A percentile compares a stretch with the other conserved stretches of the same genome.
Evolutionary conservation across 331 rosid genomes (phyloP).

Genomic region (Telfairia occidentalis): DNA sequence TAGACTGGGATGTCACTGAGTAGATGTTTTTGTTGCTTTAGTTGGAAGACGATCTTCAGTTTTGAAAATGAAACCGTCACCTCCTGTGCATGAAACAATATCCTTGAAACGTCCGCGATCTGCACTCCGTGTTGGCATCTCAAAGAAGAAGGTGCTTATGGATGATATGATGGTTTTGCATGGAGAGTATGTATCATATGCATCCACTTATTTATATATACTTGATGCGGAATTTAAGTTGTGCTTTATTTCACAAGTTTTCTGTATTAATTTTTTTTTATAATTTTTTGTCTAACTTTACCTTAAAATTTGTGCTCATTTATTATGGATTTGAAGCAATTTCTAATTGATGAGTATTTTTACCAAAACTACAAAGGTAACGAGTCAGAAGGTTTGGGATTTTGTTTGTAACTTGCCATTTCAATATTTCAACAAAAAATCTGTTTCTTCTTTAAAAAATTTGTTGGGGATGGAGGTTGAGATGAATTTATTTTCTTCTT

Average conservation of each 20-base stretch:
- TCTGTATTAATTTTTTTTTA: not conserved
- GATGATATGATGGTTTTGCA: slow-evolving; percentile 95
- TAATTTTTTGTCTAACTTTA: not conserved
- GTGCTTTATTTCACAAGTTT: not conserved
- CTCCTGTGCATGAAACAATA: slow-evolving; percentile 42
- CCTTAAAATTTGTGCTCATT: not conserved
- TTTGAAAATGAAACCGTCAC: slow-evolving; percentile 79
- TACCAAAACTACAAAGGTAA: not conserved
- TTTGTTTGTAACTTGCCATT: not conserved
- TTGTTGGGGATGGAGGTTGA: too few species aligned
- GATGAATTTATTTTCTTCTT: too few species aligned
- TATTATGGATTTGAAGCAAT: not conserved
- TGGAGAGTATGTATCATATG: slow-evolving; percentile 81
- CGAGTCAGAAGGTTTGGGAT: not conserved
- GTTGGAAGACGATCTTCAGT: slow-evolving; percentile 85
- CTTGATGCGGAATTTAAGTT: not conserved
- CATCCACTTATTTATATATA: not conserved
- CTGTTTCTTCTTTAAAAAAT: not conserved
- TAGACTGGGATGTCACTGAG: slow-evolving; percentile 18
- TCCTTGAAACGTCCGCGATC: slow-evolving; percentile 53
- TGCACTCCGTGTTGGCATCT: slow-evolving; percentile 39
- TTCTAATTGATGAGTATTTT: not conserved
- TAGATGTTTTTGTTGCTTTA: slow-evolving; percentile 29
- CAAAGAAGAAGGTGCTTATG: slow-evolving; percentile 89
- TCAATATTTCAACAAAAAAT: not conserved